Base-by-base conservation (phyloP, 257 asterid species). In the Lavandula angustifolia region DNA sequence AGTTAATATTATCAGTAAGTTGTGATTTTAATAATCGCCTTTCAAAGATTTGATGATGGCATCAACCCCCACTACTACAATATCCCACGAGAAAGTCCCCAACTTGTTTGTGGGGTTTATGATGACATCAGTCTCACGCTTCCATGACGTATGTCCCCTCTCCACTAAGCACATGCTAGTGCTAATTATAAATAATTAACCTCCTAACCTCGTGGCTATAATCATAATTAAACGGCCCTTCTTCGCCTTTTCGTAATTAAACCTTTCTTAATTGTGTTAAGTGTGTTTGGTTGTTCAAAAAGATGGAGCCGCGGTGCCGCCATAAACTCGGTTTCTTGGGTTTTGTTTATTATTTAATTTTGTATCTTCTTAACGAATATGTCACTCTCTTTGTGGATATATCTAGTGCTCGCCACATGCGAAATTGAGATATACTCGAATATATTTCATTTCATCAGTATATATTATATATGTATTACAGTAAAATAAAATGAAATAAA, bases 91-190 rank as follows among this genome's bases (percentile, higher is more conserved):
- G 75, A 72, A 32, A 53, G 62, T 44, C 68, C 44, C 61, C 22
- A 41, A 11, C 27, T 38, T 54, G 64, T 40, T 66, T 77, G 74
- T 76, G 84, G 81, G 75, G 82, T 67, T 73, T 62, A 77, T 79
- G 59, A 87, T 90, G 92, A 87, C 89, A 83, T 85, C 85, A 85
- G 34, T 71, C 79, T 61, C 83, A 90, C 88, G 95, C 79, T 72
- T 64, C 63, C 80, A 67, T 84, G 94, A 87, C 97, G 90, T 78
- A 48, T 71, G 57, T 70, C 68, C 68, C 59, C 77, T 27, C 59
- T 52, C 62, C 53, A 56, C 54, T 11, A 62, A 62, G 46, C 53
- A 54, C 54, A 57, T 8, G n/a, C 0, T 71, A 62, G 47, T 66
- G 72, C 68, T 55, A 40, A 62, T 64, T 64, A 29, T 38, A 29